Percentiles rank a stretch among this genome's conserved stretches.
These are phyloP conservation scores for Microstegium vimineum DNA, from an alignment of 176 grass and related monocot genomes.

Conservation along the genomic window DNA sequence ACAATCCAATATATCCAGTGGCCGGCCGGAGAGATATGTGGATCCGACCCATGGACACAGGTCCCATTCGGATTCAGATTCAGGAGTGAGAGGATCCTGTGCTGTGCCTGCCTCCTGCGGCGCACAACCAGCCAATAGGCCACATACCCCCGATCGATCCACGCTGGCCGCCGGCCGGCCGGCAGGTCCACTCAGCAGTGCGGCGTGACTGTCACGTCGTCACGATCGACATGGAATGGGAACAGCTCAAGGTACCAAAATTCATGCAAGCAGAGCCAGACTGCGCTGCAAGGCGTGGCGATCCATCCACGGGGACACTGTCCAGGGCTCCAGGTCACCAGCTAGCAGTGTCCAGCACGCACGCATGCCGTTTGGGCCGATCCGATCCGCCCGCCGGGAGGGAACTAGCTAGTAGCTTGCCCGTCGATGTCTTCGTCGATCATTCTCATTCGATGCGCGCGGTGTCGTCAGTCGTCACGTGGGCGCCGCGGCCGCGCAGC, in stretches of 20 bases:
- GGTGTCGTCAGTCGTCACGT: background rate
- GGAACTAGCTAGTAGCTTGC: background rate
- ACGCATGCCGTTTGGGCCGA: too few species aligned
- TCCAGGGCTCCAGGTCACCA: background rate
- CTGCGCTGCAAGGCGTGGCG: too few species aligned
- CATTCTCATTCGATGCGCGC: background rate
- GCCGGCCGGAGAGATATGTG: background rate
- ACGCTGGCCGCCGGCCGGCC: too few species aligned
- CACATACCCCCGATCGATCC: background rate
- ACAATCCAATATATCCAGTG: too few species aligned
- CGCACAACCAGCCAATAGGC: background rate
- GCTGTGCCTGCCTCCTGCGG: background rate
- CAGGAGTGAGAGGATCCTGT: background rate
- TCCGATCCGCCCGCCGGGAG: too few species aligned
- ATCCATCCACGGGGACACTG: too few species aligned
- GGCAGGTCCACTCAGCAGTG: too few species aligned
- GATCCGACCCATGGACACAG: background rate
- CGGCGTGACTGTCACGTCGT: too few species aligned
- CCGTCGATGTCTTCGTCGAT: background rate
- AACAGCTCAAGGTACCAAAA: too few species aligned
- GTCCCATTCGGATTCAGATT: background rate
- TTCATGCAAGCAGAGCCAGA: too few species aligned
- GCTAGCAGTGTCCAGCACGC: too few species aligned
- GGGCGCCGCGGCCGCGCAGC: background rate
- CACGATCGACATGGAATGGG: too few species aligned